Base-by-base conservation (phyloP, 2,329 filamentous ascomycete species). In the Escovopsis sp. region DNA sequence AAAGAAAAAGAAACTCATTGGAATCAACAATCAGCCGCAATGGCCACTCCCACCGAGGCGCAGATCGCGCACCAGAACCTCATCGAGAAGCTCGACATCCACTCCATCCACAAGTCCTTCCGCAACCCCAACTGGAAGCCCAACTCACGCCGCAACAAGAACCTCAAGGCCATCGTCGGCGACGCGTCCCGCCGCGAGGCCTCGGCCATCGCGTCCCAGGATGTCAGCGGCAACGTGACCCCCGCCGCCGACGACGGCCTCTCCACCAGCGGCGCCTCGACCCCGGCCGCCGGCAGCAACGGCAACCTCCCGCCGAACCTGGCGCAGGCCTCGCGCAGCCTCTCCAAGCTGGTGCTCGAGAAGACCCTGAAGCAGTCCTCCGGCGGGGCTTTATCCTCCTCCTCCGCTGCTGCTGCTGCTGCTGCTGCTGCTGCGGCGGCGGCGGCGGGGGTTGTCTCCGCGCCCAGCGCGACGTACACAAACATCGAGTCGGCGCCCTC, bases 401-500 rank as follows among this genome's bases (percentile, higher is more conserved):
- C 20, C 27, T 27, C 25, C 6, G 25, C 25, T 5, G 25, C 25
- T 5, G 25, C 25, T 5, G 25, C 25, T 5, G 27, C 27, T 3
- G 27, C 27, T 3, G 27, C 27, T 6, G 27, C 27, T 6, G 5
- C 42, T 48, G 15, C 27, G 9, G 27, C 27, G 9, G 11, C 27
- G 9, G 27, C 27, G 9, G 27, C 27, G 11, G 27, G 8, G 11
- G 27, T 11, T 9, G 50, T 43, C 11, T 48, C 52, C 5, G 81
- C 80, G 0, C 84, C 83, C 0, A 75, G 72, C 29, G 83, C 83
- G 29, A 95, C 91, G 1, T 98, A 96, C 61, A 94, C 86, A 7
- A 96, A 95, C 57, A 93, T 98, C 48, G 91, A 96, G 61, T 87
- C 85, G 38, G 89, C 91, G 3, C 91, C 91, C 33, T 91, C 84